Base-by-base conservation (phyloP, 2,329 filamentous ascomycete genomes). In the Rhynchosporium graminicola region DNA sequence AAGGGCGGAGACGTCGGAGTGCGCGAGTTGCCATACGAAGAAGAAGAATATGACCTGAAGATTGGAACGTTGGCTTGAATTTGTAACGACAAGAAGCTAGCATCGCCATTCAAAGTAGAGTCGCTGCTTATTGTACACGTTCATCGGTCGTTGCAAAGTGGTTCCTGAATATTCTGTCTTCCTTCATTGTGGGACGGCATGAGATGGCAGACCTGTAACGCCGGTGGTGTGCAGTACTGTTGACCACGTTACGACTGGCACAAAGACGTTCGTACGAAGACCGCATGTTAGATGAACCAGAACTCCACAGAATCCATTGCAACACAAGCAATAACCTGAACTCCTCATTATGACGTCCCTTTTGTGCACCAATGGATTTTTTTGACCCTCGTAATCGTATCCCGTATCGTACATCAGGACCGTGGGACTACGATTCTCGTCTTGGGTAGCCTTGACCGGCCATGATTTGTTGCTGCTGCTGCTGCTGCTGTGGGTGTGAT, bases 401-500 rank as follows among this genome's bases (percentile, higher is more conserved):
- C 26, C 46, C 31, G 45, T 59, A 62, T 64, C 56, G 28, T 64
- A 64, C 63, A 64, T 48, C 20, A 51, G 15, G 40, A 50, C 45
- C 2, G 47, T 45, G 50, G 33, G 42, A 46, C 59, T 57, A 64
- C 48, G 63, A 64, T 43, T 57, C 60, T 28, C 63, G 59, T 46
- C 63, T 60, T 42, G 43, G 54, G 50, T 61, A 62, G 15, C 48
- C 47, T 51, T 64, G 63, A 40, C 56, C 40, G 15, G 63, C 64
- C 59, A 63, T 63, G 33, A 63, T 46, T 28, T 61, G 58, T 33
- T 63, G 62, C 7, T 43, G 43, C 40, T 43, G 43, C 43, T 46
- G 43, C 26, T 46, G 43, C 56, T 65, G 67, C 51, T 70, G 68
- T 26, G 20, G 20, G 20, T 20, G 20, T 20, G 20, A 20, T 20